phyloP scores from a whole-genome alignment of 495 filamentous ascomycete genomes.

The Neurospora intermedia region DNA sequence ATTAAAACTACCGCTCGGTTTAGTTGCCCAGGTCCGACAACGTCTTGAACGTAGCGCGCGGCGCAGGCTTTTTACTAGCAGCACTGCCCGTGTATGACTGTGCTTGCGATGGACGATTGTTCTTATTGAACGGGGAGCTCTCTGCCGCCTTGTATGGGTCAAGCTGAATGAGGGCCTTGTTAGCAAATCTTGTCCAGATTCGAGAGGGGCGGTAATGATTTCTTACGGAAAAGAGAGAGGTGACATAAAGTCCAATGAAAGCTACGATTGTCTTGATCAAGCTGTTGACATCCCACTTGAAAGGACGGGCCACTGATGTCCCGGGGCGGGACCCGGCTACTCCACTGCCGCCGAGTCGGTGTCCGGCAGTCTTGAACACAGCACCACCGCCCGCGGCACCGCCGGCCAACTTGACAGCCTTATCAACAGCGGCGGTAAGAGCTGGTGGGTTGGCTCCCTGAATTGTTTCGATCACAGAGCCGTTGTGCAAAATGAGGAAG shows the following conservation, averaged over 20 bases:
- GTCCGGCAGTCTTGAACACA: slow-evolving; percentile 30
- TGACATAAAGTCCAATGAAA: slow-evolving; percentile 52
- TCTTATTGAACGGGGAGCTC: slow-evolving; percentile 52
- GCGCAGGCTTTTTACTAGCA: slow-evolving; percentile 9
- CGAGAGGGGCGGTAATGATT: background rate
- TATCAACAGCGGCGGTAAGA: slow-evolving; percentile 65
- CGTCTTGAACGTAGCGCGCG: slow-evolving; percentile 27
- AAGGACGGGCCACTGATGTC: slow-evolving; percentile 18
- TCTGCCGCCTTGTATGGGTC: slow-evolving; percentile 57
- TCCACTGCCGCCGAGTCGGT: slow-evolving; percentile 23
- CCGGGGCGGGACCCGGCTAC: slow-evolving; percentile 11
- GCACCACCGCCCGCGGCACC: slow-evolving; percentile 31
- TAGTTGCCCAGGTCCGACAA: slow-evolving; percentile 27
- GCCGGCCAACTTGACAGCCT: slow-evolving; percentile 52
- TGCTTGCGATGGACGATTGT: slow-evolving; percentile 18
- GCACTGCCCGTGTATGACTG: slow-evolving; percentile 6
- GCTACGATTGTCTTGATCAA: slow-evolving; percentile 37
- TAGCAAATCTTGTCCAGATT: slow-evolving; percentile 6
- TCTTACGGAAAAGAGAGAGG: slow-evolving; percentile 43
- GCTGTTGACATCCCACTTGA: slow-evolving; percentile 31
- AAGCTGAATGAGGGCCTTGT: slow-evolving; percentile 31
- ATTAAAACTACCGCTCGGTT: background rate
- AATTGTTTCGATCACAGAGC: slow-evolving; percentile 59
- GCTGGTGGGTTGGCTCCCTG: slow-evolving; percentile 66
- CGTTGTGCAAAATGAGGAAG: slow-evolving; percentile 77